A percentile compares a stretch with the other conserved stretches of the same genome.
Evolutionary conservation across 768 basidiomycete genomes (phyloP).

Genomic region (Russula compacta): DNA sequence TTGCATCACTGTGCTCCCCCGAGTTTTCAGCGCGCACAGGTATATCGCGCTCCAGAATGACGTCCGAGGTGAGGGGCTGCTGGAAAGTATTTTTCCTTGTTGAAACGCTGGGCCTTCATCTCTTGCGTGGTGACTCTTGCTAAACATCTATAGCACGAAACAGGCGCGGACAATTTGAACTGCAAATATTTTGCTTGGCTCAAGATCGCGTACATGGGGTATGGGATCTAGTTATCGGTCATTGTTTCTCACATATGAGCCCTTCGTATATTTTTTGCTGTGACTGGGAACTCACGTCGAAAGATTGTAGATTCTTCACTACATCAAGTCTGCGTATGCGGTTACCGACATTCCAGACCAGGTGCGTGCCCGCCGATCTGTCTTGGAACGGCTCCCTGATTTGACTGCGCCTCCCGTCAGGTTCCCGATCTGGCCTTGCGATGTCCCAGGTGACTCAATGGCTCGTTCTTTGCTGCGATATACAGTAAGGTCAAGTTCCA

Average conservation of each 20-base stretch:
- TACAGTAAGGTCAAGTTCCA: conserved; percentile 90
- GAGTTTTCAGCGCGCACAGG: conserved; percentile 86
- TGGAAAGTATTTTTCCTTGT: conserved; percentile 98
- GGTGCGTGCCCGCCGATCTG: conserved; percentile 30
- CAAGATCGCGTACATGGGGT: conserved; percentile 59
- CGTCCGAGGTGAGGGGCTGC: conserved; percentile 66
- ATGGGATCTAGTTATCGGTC: background rate
- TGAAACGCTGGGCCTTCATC: conserved; percentile 63
- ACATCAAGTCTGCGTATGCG: conserved; percentile 90
- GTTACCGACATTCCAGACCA: conserved; percentile 92
- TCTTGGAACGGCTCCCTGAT: background rate
- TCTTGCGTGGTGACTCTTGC: background rate
- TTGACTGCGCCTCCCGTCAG: conserved; percentile 25
- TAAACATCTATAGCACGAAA: conserved; percentile 45
- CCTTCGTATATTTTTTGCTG: conserved; percentile 58
- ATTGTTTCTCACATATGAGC: background rate
- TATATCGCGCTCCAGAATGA: conserved; percentile 92
- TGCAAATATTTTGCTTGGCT: conserved; percentile 92
- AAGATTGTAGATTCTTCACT: conserved; percentile 90
- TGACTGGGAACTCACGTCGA: conserved; percentile 90
- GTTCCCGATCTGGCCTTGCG: conserved; percentile 93
- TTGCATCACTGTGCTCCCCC: conserved; percentile 89
- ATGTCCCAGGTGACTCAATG: conserved; percentile 93
- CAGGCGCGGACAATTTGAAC: conserved; percentile 87
- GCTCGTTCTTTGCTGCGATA: conserved; percentile 95